These are phyloP conservation scores for Fusarium citri DNA, from an alignment of 2,329 filamentous ascomycete genomes.

Conservation along the genomic window DNA sequence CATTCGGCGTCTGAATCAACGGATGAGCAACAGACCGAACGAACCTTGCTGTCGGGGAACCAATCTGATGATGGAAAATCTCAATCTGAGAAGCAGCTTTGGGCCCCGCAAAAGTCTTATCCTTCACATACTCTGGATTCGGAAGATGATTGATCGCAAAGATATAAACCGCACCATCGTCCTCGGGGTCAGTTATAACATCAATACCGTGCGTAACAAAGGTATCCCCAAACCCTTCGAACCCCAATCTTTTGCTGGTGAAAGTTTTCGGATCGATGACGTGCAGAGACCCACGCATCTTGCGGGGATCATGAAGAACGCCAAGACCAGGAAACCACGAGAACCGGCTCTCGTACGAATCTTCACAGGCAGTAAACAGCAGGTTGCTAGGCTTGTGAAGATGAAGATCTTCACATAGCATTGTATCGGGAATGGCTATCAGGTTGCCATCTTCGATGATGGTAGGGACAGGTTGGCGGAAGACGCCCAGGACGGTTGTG, in stretches of 20 bases:
- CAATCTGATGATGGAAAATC: constrained; percentile 65
- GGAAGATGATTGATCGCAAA: constrained; percentile 71
- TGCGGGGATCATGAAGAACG: constrained; percentile 54
- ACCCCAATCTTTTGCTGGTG: constrained; percentile 48
- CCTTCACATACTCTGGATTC: constrained; percentile 54
- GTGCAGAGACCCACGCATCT: constrained; percentile 59
- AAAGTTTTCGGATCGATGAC: constrained; percentile 61
- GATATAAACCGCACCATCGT: constrained; percentile 62
- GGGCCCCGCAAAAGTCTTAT: constrained; percentile 31
- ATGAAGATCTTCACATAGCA: constrained; percentile 71
- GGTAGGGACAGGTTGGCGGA: constrained; percentile 42
- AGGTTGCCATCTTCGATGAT: constrained; percentile 44
- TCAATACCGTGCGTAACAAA: constrained; percentile 72
- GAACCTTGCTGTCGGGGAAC: constrained; percentile 55
- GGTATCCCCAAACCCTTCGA: constrained; percentile 63
- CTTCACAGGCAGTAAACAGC: constrained; percentile 69
- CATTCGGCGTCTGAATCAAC: constrained; percentile 68
- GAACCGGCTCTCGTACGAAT: constrained; percentile 54
- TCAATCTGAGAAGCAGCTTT: constrained; percentile 66
- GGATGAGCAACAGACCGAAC: constrained; percentile 65
- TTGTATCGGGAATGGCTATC: constrained; percentile 61
- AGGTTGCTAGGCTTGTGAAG: constrained; percentile 60
- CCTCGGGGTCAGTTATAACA: constrained; percentile 62
- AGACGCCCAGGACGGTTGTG: constrained; percentile 44
- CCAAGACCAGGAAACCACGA: constrained; percentile 64